These are phyloP conservation scores for Fusarium bulbicola DNA, from an alignment of 2,329 filamentous ascomycete species.

Conservation along the genomic window DNA sequence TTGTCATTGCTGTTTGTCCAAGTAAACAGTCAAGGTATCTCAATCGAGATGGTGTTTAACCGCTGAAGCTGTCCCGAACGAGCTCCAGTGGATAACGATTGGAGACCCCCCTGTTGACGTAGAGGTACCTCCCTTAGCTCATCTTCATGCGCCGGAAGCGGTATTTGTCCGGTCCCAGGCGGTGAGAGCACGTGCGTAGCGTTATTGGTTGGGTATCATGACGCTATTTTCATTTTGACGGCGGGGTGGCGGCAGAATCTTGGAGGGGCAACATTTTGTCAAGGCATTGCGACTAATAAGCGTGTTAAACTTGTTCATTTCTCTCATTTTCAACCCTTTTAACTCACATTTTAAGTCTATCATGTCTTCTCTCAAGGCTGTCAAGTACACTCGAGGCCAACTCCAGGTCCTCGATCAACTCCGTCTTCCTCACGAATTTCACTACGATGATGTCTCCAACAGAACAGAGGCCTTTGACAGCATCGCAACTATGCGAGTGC, in stretches of 20 bases:
- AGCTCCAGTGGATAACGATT: slow-evolving; percentile 24
- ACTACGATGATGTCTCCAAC: slow-evolving; percentile 77
- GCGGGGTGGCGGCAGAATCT: slow-evolving; percentile 48
- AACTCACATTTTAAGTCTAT: neutral
- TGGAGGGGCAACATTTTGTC: slow-evolving; percentile 43
- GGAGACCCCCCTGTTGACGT: slow-evolving; percentile 29
- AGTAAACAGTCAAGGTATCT: slow-evolving; percentile 20
- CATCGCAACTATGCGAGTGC: slow-evolving; percentile 81
- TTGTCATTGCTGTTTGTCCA: slow-evolving; percentile 44
- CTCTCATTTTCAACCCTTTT: neutral
- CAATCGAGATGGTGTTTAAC: slow-evolving; percentile 24
- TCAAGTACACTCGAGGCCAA: slow-evolving; percentile 77
- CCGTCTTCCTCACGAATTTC: slow-evolving; percentile 80
- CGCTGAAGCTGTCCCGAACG: slow-evolving; percentile 39
- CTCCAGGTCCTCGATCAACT: slow-evolving; percentile 85
- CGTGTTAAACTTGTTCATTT: neutral
- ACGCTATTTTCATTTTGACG: slow-evolving; percentile 32
- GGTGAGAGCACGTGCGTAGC: slow-evolving; percentile 20
- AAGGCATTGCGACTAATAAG: slow-evolving; percentile 7
- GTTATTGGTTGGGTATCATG: slow-evolving; percentile 30
- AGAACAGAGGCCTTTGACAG: slow-evolving; percentile 82
- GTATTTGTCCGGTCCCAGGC: slow-evolving; percentile 43
- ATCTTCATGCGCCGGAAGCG: slow-evolving; percentile 39
- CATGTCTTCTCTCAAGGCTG: slow-evolving; percentile 75
- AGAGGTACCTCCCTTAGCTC: slow-evolving; percentile 31